Percentiles rank a stretch among this genome's conserved stretches.
Evolutionary conservation across 768 basidiomycete species (phyloP).

Genomic region (Panaeolus cyanescens): DNA sequence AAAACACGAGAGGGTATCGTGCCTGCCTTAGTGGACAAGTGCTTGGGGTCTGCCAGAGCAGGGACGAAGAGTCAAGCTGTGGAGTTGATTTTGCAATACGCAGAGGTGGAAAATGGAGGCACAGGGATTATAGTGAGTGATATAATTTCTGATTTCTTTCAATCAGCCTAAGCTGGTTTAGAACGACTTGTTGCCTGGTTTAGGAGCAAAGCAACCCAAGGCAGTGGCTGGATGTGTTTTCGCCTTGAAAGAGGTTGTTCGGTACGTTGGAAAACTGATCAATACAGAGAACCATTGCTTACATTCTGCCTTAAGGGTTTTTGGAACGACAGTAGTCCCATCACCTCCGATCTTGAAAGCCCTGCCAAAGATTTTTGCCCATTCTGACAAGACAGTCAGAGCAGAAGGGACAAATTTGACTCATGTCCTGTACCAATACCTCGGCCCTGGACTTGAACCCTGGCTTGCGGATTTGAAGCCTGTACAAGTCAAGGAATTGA

Average conservation of each 20-base stretch:
- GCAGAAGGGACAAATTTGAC: slow-evolving; percentile 84
- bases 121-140: slow-evolving; percentile 82
- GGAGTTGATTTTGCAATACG: slow-evolving; percentile 86
- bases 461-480: slow-evolving; percentile 92
- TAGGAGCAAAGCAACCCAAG: slow-evolving; percentile 94
- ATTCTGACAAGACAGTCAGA: slow-evolving; percentile 94
- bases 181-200: slow-evolving; percentile 81
- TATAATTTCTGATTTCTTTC: slow-evolving; percentile 17
- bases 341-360: slow-evolving; percentile 82
- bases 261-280: slow-evolving; percentile 63
- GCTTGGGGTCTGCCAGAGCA: slow-evolving; percentile 86
- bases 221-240: slow-evolving; percentile 77
- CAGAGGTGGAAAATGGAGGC: slow-evolving; percentile 90
- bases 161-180: slow-evolving; percentile 36
- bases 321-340: slow-evolving; percentile 76
- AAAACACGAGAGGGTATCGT: slow-evolving; percentile 80
- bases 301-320: slow-evolving; percentile 49
- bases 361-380: slow-evolving; percentile 91
- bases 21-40: slow-evolving; percentile 95
- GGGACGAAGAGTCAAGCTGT: slow-evolving; percentile 88
- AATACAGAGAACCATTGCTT: slow-evolving; percentile 5
- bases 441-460: slow-evolving; percentile 82
- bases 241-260: slow-evolving; percentile 81
- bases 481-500: slow-evolving; percentile 94
- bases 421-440: slow-evolving; percentile 80